A percentile compares a stretch with the other conserved stretches of the same genome.
These are phyloP conservation scores for Potentilla sterilis DNA, from an alignment of 306 rosid genomes.

Conservation along the genomic window DNA sequence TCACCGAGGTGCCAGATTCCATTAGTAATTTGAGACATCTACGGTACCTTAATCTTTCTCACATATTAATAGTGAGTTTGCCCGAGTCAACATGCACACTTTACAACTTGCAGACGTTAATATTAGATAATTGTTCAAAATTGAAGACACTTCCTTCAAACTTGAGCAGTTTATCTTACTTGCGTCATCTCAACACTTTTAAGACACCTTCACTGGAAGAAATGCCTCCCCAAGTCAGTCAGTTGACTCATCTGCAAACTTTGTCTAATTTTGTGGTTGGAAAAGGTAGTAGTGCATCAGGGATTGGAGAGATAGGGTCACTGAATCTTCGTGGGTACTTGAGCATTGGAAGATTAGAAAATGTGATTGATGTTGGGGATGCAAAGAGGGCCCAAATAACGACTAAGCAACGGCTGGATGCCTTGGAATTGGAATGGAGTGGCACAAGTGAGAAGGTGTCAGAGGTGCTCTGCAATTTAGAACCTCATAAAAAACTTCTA, in stretches of 20 bases:
- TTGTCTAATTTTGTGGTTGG: constrained; percentile 4
- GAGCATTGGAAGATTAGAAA: constrained; percentile 10
- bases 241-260: constrained; percentile 7
- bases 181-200: constrained; percentile 2
- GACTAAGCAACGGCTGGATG: too few relatives aligned
- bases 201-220: not conserved
- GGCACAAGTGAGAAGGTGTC: too few relatives aligned
- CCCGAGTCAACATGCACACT: too few relatives aligned
- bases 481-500: constrained; percentile 22
- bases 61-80: too few relatives aligned
- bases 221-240: constrained; percentile 25
- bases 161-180: not conserved
- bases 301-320: not conserved
- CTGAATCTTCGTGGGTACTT: constrained; percentile 1
- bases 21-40: too few relatives aligned
- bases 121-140: not conserved
- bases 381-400: too few relatives aligned
- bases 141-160: not conserved
- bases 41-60: too few relatives aligned
- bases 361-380: not conserved
- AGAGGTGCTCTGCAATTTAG: not conserved
- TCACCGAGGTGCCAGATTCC: too few relatives aligned
- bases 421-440: too few relatives aligned
- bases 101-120: too few relatives aligned
- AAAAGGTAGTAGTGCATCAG: not conserved